Conservation (phyloP, 164 flowering plant species). For the Sedum album region DNA sequence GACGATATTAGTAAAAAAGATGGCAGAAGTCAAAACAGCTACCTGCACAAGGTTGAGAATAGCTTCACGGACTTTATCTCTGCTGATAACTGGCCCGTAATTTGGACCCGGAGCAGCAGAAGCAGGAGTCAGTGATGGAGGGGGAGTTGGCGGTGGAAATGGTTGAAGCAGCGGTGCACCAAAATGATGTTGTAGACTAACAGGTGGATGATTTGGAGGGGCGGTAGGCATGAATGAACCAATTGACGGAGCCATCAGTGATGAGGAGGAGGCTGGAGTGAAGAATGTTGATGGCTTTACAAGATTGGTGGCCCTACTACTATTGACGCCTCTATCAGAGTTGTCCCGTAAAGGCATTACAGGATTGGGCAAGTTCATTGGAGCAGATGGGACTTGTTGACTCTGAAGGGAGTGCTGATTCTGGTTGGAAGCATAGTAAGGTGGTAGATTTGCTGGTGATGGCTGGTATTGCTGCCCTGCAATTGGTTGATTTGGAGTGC, state of each 20-base stretch:
- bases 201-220: slow-evolving; percentile 53
- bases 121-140: slow-evolving; percentile 62
- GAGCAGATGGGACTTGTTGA: slow-evolving; percentile 33
- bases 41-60: slow-evolving; percentile 51
- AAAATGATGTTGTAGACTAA: slow-evolving; percentile 53
- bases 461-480: slow-evolving; percentile 27
- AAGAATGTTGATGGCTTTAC: slow-evolving; percentile 55
- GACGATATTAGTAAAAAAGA: background rate
- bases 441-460: slow-evolving; percentile 15
- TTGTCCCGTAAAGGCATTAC: slow-evolving; percentile 39
- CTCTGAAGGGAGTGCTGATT: slow-evolving; percentile 30
- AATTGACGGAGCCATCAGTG: slow-evolving; percentile 34
- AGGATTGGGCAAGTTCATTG: slow-evolving; percentile 35
- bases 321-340: slow-evolving; percentile 28
- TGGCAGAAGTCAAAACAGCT: background rate
- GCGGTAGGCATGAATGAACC: slow-evolving; percentile 54
- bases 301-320: slow-evolving; percentile 36
- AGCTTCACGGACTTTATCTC: slow-evolving; percentile 59
- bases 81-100: slow-evolving; percentile 43
- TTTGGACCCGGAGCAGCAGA: slow-evolving; percentile 25
- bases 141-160: slow-evolving; percentile 80
- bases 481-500: slow-evolving; percentile 25
- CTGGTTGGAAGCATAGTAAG: slow-evolving; percentile 26
- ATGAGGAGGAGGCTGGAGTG: slow-evolving; percentile 37
- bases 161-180: slow-evolving; percentile 90